A percentile compares a stretch with the other conserved stretches of the same genome.
Conservation (phyloP, 345 rosid genomes). For the Leavenworthia alabamica region DNA sequence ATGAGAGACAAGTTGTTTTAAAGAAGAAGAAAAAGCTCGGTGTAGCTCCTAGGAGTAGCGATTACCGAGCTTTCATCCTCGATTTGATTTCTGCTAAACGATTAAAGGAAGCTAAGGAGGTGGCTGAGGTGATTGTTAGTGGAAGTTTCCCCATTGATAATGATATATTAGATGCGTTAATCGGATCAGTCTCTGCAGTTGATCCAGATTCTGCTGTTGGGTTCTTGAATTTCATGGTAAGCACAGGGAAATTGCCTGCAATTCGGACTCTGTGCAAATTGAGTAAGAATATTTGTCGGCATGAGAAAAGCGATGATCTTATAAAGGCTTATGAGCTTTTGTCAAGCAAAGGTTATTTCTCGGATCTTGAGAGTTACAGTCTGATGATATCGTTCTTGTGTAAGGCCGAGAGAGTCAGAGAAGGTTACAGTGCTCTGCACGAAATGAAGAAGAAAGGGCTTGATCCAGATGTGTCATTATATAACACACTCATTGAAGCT, state of each 20-base stretch:
- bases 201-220: constrained; percentile 52
- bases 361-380: constrained; percentile 45
- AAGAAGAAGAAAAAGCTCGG: constrained; percentile 92
- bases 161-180: constrained; percentile 57
- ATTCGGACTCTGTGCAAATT: constrained; percentile 53
- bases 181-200: constrained; percentile 64
- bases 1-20: constrained; percentile 50
- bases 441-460: constrained; percentile 83
- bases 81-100: constrained; percentile 53
- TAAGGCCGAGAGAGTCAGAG: constrained; percentile 61
- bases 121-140: constrained; percentile 54
- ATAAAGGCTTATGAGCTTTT: constrained; percentile 44
- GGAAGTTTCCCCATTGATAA: constrained; percentile 74
- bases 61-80: constrained; percentile 59
- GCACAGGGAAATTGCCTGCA: constrained; percentile 51
- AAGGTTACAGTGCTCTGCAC: constrained; percentile 64
- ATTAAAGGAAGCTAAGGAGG: constrained; percentile 55
- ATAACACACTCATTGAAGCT: constrained; percentile 72
- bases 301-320: constrained; percentile 46
- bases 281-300: constrained; percentile 64
- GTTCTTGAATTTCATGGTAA: constrained; percentile 46
- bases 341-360: constrained; percentile 48
- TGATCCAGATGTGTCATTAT: constrained; percentile 49
- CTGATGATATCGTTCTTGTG: constrained; percentile 65
- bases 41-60: constrained; percentile 74